A percentile compares a stretch with the other conserved stretches of the same genome.
Evolutionary conservation across 2,329 filamentous ascomycete species (phyloP).

Genomic region (Ascochyta rabiei): DNA sequence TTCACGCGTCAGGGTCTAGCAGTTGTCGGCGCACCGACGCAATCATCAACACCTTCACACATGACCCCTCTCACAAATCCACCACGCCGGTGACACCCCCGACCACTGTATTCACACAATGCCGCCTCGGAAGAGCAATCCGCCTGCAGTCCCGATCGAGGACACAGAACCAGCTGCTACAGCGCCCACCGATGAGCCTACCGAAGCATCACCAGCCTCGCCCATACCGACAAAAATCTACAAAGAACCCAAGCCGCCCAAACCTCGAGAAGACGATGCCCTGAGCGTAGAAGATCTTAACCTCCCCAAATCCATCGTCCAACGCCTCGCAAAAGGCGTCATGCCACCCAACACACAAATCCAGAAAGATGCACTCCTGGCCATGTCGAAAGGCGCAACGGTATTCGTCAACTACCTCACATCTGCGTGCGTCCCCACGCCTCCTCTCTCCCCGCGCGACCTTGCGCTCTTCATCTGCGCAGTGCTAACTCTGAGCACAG

Average conservation of each 20-base stretch:
- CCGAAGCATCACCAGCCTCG: slow-evolving; percentile 5
- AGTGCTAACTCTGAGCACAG: slow-evolving; percentile 50
- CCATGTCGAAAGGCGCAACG: slow-evolving; percentile 80
- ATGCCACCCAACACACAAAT: slow-evolving; percentile 82
- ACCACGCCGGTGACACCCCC: slow-evolving; percentile 4
- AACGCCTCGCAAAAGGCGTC: slow-evolving; percentile 78
- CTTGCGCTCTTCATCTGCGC: background rate
- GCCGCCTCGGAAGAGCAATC: slow-evolving; percentile 57
- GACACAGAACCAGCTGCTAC: slow-evolving; percentile 31
- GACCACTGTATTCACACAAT: slow-evolving; percentile 36
- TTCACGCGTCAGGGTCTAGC: slow-evolving; percentile 37
- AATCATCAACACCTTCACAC: slow-evolving; percentile 20
- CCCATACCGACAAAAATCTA: slow-evolving; percentile 14
- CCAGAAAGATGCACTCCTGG: slow-evolving; percentile 79
- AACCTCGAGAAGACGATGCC: slow-evolving; percentile 44
- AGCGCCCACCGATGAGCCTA: slow-evolving; percentile 2
- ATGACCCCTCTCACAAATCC: slow-evolving; percentile 9
- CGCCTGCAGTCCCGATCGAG: slow-evolving; percentile 48
- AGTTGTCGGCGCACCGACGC: slow-evolving; percentile 21
- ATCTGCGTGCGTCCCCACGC: slow-evolving; percentile 63
- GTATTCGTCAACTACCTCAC: slow-evolving; percentile 84
- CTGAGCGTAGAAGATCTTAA: slow-evolving; percentile 66
- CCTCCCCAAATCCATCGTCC: slow-evolving; percentile 81
- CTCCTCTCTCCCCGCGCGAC: too few relatives aligned
- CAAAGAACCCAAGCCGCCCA: slow-evolving; percentile 13